Evolutionary conservation across 495 filamentous ascomycete genomes (phyloP).

Genomic region (Annulohypoxylon nitens): DNA sequence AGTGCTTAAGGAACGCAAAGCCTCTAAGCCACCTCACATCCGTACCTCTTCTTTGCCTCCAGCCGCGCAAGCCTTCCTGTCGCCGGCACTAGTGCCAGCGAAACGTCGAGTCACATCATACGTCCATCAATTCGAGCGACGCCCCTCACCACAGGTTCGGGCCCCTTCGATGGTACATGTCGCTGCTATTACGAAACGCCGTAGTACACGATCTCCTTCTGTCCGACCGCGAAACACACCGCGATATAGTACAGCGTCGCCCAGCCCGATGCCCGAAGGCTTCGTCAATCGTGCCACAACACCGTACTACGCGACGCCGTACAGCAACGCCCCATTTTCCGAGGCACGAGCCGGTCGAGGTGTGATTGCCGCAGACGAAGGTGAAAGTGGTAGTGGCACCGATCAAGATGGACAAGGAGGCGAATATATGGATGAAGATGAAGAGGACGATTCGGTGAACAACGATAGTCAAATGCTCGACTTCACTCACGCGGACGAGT

Average conservation of each 20-base stretch:
- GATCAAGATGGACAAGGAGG: slow-evolving; percentile 48
- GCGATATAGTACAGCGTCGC: slow-evolving; percentile 57
- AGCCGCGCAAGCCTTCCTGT: slow-evolving; percentile 33
- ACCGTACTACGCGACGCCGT: slow-evolving; percentile 67
- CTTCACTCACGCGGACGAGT: slow-evolving; percentile 30
- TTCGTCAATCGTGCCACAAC: slow-evolving; percentile 57
- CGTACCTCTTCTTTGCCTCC: slow-evolving; percentile 66
- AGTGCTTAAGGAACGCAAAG: slow-evolving; percentile 56
- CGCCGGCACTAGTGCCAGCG: slow-evolving; percentile 52
- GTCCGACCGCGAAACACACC: slow-evolving; percentile 61
- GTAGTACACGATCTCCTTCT: slow-evolving; percentile 59
- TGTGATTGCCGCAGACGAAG: slow-evolving; percentile 23
- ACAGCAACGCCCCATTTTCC: slow-evolving; percentile 61
- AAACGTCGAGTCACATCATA: slow-evolving; percentile 58
- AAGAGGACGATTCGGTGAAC: slow-evolving; percentile 32
- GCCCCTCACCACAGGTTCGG: slow-evolving; percentile 54
- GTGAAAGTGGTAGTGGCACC: slow-evolving; percentile 54
- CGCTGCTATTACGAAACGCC: slow-evolving; percentile 51
- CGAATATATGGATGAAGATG: slow-evolving; percentile 51
- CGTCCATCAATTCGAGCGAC: slow-evolving; percentile 52
- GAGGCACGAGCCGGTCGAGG: slow-evolving; percentile 34
- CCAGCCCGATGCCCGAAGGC: slow-evolving; percentile 51
- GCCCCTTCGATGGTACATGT: slow-evolving; percentile 26
- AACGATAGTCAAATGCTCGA: slow-evolving; percentile 48
- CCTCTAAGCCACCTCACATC: slow-evolving; percentile 56